A percentile compares a stretch with the other conserved stretches of the same genome.
These are phyloP conservation scores for Apiospora marii DNA, from an alignment of 2,329 filamentous ascomycete genomes.

Conservation along the genomic window DNA sequence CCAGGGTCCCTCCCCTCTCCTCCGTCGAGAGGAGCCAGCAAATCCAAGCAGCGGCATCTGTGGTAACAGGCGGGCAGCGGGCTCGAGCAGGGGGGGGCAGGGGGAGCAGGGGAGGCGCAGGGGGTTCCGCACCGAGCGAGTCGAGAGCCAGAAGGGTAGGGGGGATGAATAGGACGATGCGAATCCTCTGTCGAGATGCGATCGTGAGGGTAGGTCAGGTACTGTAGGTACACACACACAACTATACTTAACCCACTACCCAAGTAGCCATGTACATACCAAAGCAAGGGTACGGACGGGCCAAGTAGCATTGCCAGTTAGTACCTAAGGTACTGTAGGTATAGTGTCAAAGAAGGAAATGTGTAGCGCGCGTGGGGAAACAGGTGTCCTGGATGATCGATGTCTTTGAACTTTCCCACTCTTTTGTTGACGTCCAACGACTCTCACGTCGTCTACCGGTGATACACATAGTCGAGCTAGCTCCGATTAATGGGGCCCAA, in stretches of 20 bases:
- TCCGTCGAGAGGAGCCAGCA: conserved; percentile 14
- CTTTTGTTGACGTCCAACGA: not conserved
- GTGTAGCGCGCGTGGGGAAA: conserved; percentile 4
- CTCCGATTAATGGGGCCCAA: conserved; percentile 9
- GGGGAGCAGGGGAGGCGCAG: too few species aligned
- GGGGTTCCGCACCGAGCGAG: conserved; percentile 16
- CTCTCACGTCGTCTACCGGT: not conserved
- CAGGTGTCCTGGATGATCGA: conserved; percentile 1
- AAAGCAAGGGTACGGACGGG: not conserved
- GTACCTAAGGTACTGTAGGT: not conserved
- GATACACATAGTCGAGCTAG: conserved; percentile 20
- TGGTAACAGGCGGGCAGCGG: not conserved
- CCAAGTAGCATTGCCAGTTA: not conserved
- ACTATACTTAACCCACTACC: not conserved
- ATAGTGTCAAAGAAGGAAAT: not conserved
- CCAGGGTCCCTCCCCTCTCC: conserved; percentile 2
- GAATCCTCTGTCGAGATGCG: not conserved
- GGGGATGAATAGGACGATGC: not conserved
- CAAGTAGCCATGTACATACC: not conserved
- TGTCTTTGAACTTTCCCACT: conserved; percentile 17
- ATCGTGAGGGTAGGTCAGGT: conserved; percentile 5
- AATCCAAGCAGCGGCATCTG: conserved; percentile 8
- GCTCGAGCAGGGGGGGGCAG: not conserved
- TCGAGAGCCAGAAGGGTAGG: not conserved
- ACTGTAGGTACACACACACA: not conserved